Percentiles rank a stretch among this genome's conserved stretches.
Evolutionary conservation across 2,329 filamentous ascomycete species (phyloP).

Genomic region (Sordariomycetes sp.): DNA sequence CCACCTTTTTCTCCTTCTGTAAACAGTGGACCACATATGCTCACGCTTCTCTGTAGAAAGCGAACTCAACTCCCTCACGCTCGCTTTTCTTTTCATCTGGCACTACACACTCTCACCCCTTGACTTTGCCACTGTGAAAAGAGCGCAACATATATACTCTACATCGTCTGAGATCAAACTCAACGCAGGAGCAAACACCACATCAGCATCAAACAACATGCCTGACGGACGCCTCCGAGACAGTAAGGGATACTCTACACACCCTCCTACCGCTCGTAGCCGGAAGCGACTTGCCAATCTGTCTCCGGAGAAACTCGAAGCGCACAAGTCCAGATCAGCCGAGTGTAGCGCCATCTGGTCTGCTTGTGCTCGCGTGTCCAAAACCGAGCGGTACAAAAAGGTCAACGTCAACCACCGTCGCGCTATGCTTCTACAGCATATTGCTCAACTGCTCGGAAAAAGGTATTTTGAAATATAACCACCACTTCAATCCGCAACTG

Average conservation of each 20-base stretch:
- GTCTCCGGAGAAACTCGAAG: not conserved
- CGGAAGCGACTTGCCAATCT: conserved; percentile 3
- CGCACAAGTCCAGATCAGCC: not conserved
- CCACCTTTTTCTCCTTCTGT: no score
- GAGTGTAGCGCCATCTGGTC: conserved; percentile 6
- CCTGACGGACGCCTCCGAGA: conserved; percentile 4
- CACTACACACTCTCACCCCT: no score
- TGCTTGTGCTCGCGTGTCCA: conserved; percentile 2
- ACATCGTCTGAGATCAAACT: no score
- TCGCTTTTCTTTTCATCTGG: no score
- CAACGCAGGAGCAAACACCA: not conserved
- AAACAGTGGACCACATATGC: no score
- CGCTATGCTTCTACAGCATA: conserved; percentile 1
- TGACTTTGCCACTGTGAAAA: no score
- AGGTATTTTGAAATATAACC: conserved; percentile 4
- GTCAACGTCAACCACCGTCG: not conserved
- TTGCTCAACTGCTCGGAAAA: not conserved
- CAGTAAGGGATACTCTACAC: conserved; percentile 4
- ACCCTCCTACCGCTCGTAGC: conserved; percentile 2
- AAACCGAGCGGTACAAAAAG: conserved; percentile 1
- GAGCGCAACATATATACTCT: not conserved
- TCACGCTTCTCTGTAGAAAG: no score
- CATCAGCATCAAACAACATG: conserved; percentile 3
- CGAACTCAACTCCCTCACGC: no score
- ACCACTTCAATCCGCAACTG: no score